Evolutionary conservation across 2,329 filamentous ascomycete genomes (phyloP), one percentile per base, ranked within the genome.

Genomic region (Hirsutella rhossiliensis): DNA sequence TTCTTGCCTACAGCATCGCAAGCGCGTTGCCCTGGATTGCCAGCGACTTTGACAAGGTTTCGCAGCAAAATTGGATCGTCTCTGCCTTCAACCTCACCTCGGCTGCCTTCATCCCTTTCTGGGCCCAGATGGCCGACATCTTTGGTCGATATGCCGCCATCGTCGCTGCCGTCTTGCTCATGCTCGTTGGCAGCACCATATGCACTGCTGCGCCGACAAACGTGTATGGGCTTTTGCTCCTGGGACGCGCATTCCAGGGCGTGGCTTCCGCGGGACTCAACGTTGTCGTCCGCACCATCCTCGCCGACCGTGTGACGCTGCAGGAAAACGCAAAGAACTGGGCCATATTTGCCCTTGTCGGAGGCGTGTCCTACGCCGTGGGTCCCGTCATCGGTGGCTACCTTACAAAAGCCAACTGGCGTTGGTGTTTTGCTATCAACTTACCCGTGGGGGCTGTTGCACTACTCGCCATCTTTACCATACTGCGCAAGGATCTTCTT

Each of bases 41-140:
- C 3, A 66, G 71, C 1, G 75, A 84, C 54, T 84, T 84, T 57
- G 71, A 68, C 47, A 56, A 77, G 53, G 55, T 77, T 5, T 67
- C 72, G 17, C 72, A 80, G 23, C 23, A 82, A 2, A 83, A 81
- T 54, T 84, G 79, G 78, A 81, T 86, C 53, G 74, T 84, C 17
- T 80, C 80, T 0, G 68, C 78, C 7, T 85, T 83, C 59, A 84
- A 79, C 43, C 64, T 86, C 13, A 80, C 78, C 0, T 76, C 76
- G 0, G 79, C 80, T 2, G 73, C 79, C 1, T 84, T 83, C 50
- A 78, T 84, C 9, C 80, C 80, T 4, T 72, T 75, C 43, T 83
- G 78, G 62, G 77, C 75, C 2, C 79, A 83, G 51, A 66, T 80
- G 38, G 72, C 76, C 15, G 77, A 84, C 50, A 69, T 83, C 27